A percentile compares a stretch with the other conserved stretches of the same genome.
Conservation (phyloP, 2,329 filamentous ascomycete species). For the Pseudogymnoascus sp. region DNA sequence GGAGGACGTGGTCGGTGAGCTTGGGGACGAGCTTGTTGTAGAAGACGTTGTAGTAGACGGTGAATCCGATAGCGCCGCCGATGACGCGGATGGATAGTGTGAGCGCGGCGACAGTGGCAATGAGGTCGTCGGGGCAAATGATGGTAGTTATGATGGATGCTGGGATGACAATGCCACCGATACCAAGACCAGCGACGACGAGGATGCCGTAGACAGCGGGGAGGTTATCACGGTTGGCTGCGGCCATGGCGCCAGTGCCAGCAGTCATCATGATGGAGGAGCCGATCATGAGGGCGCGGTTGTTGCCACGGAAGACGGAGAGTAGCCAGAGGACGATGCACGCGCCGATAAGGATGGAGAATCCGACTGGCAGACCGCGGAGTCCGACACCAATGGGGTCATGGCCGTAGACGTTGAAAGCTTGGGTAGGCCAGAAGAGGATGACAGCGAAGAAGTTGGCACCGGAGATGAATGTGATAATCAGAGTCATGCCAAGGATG, state of each 20-base stretch:
- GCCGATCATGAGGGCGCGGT: conserved; percentile 50
- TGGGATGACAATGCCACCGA: conserved; percentile 61
- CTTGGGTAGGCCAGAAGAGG: conserved; percentile 56
- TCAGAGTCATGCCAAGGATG: conserved; percentile 42
- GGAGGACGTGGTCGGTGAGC: conserved; percentile 17
- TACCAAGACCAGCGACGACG: conserved; percentile 53
- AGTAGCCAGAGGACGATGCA: conserved; percentile 50
- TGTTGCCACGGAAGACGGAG: conserved; percentile 48
- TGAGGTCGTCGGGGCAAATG: conserved; percentile 61
- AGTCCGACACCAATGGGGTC: conserved; percentile 57
- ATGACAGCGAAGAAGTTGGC: conserved; percentile 49
- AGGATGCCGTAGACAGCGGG: conserved; percentile 47
- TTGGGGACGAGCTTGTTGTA: conserved; percentile 32
- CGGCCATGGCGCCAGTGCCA: conserved; percentile 48
- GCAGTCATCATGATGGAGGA: conserved; percentile 58
- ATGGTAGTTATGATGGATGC: conserved; percentile 61
- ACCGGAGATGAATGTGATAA: conserved; percentile 52
- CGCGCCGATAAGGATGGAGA: conserved; percentile 54
- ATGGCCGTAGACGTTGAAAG: conserved; percentile 58
- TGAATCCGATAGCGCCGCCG: conserved; percentile 57
- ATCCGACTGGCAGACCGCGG: conserved; percentile 55
- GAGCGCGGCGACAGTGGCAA: conserved; percentile 60
- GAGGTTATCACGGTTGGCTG: conserved; percentile 44
- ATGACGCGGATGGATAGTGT: conserved; percentile 63
- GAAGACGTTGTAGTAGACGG: conserved; percentile 50